Conservation (phyloP, 1,284 basidiomycete species). For the Naganishia sp. region DNA sequence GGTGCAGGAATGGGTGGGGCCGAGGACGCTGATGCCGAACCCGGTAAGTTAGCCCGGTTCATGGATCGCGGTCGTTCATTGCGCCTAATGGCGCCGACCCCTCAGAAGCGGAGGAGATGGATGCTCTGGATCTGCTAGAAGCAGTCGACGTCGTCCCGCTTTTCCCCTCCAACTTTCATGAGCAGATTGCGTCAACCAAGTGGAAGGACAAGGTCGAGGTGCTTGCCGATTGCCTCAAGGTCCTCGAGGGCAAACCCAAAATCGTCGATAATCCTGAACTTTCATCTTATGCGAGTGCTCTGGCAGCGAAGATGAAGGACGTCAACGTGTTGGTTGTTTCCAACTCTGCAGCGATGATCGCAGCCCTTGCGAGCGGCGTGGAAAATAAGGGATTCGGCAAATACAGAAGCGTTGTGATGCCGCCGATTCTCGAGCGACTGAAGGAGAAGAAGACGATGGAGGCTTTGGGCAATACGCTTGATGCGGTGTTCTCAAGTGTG, state of each 20-base stretch:
- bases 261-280: slow-evolving; percentile 63
- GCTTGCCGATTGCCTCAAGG: slow-evolving; percentile 75
- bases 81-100: neutral
- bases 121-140: slow-evolving; percentile 81
- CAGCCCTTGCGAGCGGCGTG: slow-evolving; percentile 81
- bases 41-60: slow-evolving; percentile 38
- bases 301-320: slow-evolving; percentile 75
- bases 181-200: slow-evolving; percentile 80
- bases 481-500: slow-evolving; percentile 85
- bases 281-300: slow-evolving; percentile 56
- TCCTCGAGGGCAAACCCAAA: slow-evolving; percentile 65
- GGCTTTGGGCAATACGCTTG: slow-evolving; percentile 79
- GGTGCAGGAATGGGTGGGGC: slow-evolving; percentile 54
- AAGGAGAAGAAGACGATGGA: slow-evolving; percentile 96
- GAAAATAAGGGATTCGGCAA: slow-evolving; percentile 68
- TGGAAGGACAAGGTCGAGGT: slow-evolving; percentile 98
- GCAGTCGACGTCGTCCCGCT: slow-evolving; percentile 75
- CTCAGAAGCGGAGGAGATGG: slow-evolving; percentile 57
- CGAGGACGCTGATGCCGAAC: slow-evolving; percentile 48
- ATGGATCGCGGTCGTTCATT: no score
- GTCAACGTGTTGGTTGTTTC: slow-evolving; percentile 96
- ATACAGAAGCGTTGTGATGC: slow-evolving; percentile 72
- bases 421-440: slow-evolving; percentile 80
- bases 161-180: slow-evolving; percentile 72
- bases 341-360: slow-evolving; percentile 80